A percentile compares a stretch with the other conserved stretches of the same genome.
Conservation (phyloP, 208 protist species). For the Balamuthia mandrillaris region DNA sequence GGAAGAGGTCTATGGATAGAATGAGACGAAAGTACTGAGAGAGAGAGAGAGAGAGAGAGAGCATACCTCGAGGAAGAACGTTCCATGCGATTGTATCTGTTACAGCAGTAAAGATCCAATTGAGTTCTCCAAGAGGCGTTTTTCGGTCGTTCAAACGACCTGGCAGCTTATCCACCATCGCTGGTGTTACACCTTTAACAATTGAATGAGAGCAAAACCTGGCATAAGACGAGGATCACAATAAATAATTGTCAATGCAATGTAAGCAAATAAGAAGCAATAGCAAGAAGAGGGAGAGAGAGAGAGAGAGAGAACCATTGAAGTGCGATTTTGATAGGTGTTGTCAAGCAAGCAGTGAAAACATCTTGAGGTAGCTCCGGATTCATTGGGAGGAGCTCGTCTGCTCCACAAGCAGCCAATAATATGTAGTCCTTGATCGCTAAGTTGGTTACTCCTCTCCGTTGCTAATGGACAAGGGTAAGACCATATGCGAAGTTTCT, state of each 20-base stretch:
- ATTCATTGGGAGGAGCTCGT: constrained; percentile 87
- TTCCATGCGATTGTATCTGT: constrained; percentile 98
- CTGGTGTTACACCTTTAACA: constrained; percentile 40
- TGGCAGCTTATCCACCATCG: constrained; percentile 63
- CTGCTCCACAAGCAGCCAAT: constrained; percentile 89
- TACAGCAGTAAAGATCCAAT: constrained; percentile 97
- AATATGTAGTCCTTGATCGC: constrained; percentile 83
- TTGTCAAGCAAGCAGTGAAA: constrained; percentile 97
- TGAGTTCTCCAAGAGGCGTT: constrained; percentile 92
- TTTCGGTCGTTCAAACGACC: constrained; percentile 78
- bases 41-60: not conserved
- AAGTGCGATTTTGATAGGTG: constrained; percentile 93
- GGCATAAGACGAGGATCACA: too few species aligned
- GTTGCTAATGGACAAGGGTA: not conserved
- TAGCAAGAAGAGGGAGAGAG: too few species aligned
- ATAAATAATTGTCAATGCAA: too few species aligned
- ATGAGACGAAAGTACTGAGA: not conserved
- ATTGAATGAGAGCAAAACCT: not conserved
- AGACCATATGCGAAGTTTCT: not conserved
- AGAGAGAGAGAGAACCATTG: constrained; percentile 81
- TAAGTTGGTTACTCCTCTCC: not conserved
- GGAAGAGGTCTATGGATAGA: constrained; percentile 76
- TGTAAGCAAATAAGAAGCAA: too few species aligned
- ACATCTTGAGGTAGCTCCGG: constrained; percentile 96
- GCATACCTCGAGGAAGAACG: constrained; percentile 72